Conservation (phyloP, 2,329 filamentous ascomycete genomes). For the Fusarium sp. region DNA sequence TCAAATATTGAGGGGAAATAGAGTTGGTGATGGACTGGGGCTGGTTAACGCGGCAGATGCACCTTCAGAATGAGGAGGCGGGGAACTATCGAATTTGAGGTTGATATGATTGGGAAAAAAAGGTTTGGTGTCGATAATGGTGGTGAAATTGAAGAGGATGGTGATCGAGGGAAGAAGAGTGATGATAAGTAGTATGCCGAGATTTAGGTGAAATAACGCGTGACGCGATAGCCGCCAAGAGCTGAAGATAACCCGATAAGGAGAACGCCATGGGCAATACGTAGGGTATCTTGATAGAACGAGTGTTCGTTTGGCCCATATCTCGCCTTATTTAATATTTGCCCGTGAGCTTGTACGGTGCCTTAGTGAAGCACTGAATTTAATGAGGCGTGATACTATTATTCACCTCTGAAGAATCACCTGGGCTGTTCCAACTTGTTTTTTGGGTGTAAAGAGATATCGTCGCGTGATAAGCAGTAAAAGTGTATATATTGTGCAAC, state of each 20-base stretch:
- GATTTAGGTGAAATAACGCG: neutral
- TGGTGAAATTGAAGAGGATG: neutral
- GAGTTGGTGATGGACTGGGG: conserved; percentile 8
- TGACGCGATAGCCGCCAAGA: neutral
- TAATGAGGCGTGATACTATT: neutral
- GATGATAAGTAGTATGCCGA: neutral
- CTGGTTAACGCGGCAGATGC: neutral
- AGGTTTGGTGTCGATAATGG: neutral
- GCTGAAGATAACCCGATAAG: neutral
- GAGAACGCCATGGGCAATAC: neutral
- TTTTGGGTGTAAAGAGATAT: no score
- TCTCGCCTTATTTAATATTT: no score
- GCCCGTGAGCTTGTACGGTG: rapidly evolving
- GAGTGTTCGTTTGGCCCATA: rapidly evolving
- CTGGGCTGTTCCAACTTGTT: neutral
- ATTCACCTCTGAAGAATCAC: neutral
- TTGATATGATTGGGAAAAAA: neutral
- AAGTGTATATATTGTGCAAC: neutral
- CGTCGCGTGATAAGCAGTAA: neutral
- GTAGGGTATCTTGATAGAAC: neutral
- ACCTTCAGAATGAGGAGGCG: conserved; percentile 1
- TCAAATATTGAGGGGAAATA: conserved; percentile 21
- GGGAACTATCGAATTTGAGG: conserved; percentile 5
- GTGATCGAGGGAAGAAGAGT: neutral
- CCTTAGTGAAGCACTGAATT: no score